These are phyloP conservation scores for Hyphopichia pseudoburtonii DNA, from an alignment of 1,139 yeast species.

Conservation along the genomic window DNA sequence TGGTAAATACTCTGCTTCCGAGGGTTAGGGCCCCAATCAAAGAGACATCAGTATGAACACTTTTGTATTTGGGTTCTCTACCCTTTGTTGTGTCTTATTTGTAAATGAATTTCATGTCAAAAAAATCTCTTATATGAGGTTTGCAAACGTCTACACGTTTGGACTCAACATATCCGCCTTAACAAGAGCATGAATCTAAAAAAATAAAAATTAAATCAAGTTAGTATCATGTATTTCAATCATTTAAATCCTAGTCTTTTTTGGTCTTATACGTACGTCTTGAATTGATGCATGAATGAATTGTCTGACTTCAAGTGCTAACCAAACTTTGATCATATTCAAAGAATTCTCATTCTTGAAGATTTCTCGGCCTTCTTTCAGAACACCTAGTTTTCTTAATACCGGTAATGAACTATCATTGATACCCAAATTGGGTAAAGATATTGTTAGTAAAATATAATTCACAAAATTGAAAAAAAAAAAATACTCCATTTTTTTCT, in stretches of 20 bases:
- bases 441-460: too few species aligned
- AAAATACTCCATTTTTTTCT: too few species aligned
- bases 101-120: too few species aligned
- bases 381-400: constrained; percentile 74
- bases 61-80: too few species aligned
- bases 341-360: constrained; percentile 59
- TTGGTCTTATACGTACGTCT: constrained; percentile 49
- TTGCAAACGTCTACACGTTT: too few species aligned
- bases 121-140: too few species aligned
- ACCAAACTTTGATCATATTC: constrained; percentile 88
- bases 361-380: constrained; percentile 62
- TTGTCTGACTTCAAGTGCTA: constrained; percentile 85
- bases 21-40: too few species aligned
- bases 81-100: too few species aligned
- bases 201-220: constrained; percentile 11
- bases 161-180: constrained; percentile 54
- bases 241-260: background rate
- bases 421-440: too few species aligned
- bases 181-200: constrained; percentile 45
- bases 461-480: too few species aligned
- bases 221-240: constrained; percentile 18
- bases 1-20: too few species aligned
- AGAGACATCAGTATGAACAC: too few species aligned
- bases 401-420: constrained; percentile 90
- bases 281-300: constrained; percentile 82